Conservation (phyloP, 495 filamentous ascomycete species). For the Lentithecium fluviatile region DNA sequence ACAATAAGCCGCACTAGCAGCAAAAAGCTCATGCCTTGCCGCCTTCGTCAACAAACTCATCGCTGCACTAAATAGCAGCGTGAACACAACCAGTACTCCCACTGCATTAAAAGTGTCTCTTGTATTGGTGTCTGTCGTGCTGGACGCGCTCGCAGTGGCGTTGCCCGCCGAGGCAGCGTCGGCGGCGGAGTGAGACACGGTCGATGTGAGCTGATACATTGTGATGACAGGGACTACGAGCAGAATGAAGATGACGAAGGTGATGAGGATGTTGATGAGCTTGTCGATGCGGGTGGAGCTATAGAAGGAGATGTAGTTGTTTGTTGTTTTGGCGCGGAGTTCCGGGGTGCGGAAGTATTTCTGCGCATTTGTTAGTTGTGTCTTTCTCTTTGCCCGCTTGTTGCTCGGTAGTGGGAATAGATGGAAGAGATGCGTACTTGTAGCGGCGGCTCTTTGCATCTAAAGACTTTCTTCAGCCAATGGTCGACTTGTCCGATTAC, state of each 20-base stretch:
- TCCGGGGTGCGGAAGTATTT: constrained; percentile 36
- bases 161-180: not conserved
- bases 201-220: constrained; percentile 41
- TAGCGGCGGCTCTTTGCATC: constrained; percentile 8
- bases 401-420: too few relatives aligned
- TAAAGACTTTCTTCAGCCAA: constrained; percentile 27
- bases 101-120: constrained; percentile 25
- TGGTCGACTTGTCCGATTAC: constrained; percentile 36
- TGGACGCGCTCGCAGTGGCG: not conserved
- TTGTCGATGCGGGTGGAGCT: constrained; percentile 39
- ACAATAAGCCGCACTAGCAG: constrained; percentile 46
- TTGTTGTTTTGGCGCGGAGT: constrained; percentile 40
- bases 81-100: constrained; percentile 33
- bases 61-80: constrained; percentile 41
- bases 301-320: constrained; percentile 44
- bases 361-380: constrained; percentile 3
- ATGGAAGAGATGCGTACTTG: not conserved
- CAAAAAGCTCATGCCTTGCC: constrained; percentile 48
- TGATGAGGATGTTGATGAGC: constrained; percentile 40
- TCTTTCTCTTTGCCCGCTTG: not conserved
- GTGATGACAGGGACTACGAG: constrained; percentile 46
- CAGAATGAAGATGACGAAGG: constrained; percentile 42
- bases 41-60: constrained; percentile 46
- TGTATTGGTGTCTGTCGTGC: constrained; percentile 9
- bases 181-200: not conserved